phyloP scores from a whole-genome alignment of 192 early-diverging fungal species.

The Gorgonomyces haynaldii region DNA sequence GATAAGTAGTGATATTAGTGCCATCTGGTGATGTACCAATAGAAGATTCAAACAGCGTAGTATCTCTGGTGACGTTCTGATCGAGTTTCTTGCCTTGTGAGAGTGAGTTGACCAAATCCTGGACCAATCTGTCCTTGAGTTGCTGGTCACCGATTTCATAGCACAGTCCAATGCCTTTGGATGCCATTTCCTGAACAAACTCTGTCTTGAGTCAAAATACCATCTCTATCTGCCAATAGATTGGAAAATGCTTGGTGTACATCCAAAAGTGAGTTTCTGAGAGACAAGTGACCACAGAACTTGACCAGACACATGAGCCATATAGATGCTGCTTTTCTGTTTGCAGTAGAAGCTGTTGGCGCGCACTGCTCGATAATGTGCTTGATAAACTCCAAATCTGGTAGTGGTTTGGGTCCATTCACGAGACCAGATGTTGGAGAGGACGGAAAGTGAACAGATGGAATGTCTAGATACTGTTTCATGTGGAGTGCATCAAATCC shows the following conservation, averaged over 20 bases:
- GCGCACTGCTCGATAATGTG: slow-evolving; percentile 43
- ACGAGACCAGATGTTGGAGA: neutral
- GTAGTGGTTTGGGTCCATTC: slow-evolving; percentile 6
- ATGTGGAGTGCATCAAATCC: slow-evolving; percentile 60
- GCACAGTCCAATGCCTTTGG: slow-evolving; percentile 73
- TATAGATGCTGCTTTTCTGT: slow-evolving; percentile 57
- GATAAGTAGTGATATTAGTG: slow-evolving; percentile 26
- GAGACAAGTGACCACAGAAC: slow-evolving; percentile 39
- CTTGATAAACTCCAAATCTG: slow-evolving; percentile 32
- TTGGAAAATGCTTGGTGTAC: slow-evolving; percentile 70
- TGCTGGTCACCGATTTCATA: slow-evolving; percentile 68
- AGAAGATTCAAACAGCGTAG: slow-evolving; percentile 57
- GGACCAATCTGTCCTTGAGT: slow-evolving; percentile 55
- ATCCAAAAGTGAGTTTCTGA: slow-evolving; percentile 13
- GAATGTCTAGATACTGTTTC: slow-evolving; percentile 60
- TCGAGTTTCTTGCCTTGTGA: slow-evolving; percentile 50
- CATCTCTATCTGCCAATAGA: slow-evolving; percentile 74
- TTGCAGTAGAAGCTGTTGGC: slow-evolving; percentile 36
- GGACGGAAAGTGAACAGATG: slow-evolving; percentile 29
- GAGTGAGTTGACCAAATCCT: slow-evolving; percentile 63
- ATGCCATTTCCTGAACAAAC: slow-evolving; percentile 74
- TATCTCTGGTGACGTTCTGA: slow-evolving; percentile 55
- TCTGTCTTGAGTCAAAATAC: slow-evolving; percentile 34
- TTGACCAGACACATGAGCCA: slow-evolving; percentile 73
- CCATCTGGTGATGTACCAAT: slow-evolving; percentile 68